A percentile compares a stretch with the other conserved stretches of the same genome.
Evolutionary conservation across 164 flowering plant species (phyloP).

Genomic region (Chloranthus sessilifolius): DNA sequence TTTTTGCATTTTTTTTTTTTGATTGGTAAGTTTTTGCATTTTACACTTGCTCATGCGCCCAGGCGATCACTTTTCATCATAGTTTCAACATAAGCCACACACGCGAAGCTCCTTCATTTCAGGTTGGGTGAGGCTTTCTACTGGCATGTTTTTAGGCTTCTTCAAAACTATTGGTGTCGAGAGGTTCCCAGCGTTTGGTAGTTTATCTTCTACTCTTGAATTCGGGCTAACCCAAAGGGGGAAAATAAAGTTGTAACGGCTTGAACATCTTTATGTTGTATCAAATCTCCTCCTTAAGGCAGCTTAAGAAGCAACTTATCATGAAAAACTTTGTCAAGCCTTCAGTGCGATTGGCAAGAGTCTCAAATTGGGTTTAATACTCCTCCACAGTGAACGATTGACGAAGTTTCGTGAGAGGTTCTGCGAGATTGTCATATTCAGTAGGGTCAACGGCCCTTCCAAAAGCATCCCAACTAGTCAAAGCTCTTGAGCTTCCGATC

Average conservation of each 20-base stretch:
- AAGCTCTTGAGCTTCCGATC: background rate
- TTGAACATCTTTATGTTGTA: background rate
- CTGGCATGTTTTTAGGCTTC: background rate
- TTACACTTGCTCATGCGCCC: slow-evolving; percentile 3
- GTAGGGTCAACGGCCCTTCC: background rate
- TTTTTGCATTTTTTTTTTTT: too few species aligned
- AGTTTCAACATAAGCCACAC: slow-evolving; percentile 3
- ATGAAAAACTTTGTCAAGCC: too few species aligned
- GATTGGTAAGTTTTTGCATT: too few species aligned
- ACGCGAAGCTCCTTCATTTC: background rate
- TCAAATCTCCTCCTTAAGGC: slow-evolving; percentile 4
- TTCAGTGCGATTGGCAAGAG: background rate
- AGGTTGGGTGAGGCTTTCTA: background rate
- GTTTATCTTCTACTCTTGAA: background rate
- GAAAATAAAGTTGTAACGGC: background rate
- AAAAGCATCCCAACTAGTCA: slow-evolving; percentile 2
- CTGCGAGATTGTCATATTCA: background rate
- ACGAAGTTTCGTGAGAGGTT: background rate
- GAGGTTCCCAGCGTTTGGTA: background rate
- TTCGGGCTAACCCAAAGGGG: background rate
- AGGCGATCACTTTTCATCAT: slow-evolving; percentile 4
- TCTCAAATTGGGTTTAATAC: slow-evolving; percentile 4
- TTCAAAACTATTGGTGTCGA: background rate
- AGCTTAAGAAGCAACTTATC: too few species aligned
- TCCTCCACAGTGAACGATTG: background rate